Conservation (phyloP, 2,329 filamentous ascomycete species). For the Phyllosticta citribraziliensis region DNA sequence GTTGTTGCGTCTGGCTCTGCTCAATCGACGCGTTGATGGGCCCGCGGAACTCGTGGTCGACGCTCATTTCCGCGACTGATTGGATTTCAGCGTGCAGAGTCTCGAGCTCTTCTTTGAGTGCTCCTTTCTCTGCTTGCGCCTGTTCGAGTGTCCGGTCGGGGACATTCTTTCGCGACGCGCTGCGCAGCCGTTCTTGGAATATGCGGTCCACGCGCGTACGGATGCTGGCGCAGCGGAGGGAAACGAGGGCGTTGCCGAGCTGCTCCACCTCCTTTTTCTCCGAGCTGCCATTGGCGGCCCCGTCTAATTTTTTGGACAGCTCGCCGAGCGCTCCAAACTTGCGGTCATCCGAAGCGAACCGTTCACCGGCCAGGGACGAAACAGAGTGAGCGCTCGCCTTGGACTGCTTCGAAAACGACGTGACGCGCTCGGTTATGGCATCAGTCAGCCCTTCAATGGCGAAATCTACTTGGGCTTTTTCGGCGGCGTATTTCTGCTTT, state of each 20-base stretch:
- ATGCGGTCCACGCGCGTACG: slow-evolving; percentile 40
- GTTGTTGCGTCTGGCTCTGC: slow-evolving; percentile 25
- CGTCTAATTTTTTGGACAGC: slow-evolving; percentile 36
- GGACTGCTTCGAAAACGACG: slow-evolving; percentile 38
- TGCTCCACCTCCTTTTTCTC: slow-evolving; percentile 37
- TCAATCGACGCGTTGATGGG: slow-evolving; percentile 42
- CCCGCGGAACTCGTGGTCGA: slow-evolving; percentile 56
- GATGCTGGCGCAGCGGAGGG: slow-evolving; percentile 31
- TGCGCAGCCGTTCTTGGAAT: slow-evolving; percentile 36
- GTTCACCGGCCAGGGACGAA: slow-evolving; percentile 39
- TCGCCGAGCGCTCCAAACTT: slow-evolving; percentile 12
- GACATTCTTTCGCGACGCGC: background rate
- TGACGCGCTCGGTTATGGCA: slow-evolving; percentile 22
- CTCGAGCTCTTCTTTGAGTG: slow-evolving; percentile 55
- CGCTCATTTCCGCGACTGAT: slow-evolving; percentile 60
- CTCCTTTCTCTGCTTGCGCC: slow-evolving; percentile 40
- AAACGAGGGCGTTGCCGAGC: slow-evolving; percentile 40
- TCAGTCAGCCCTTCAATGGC: slow-evolving; percentile 23
- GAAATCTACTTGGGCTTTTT: slow-evolving; percentile 34
- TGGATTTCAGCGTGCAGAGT: slow-evolving; percentile 61
- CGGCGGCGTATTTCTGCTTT: slow-evolving; percentile 27
- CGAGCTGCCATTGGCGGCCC: background rate
- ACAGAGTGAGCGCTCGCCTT: slow-evolving; percentile 37
- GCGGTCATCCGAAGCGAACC: slow-evolving; percentile 54
- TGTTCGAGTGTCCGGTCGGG: slow-evolving; percentile 28